These are phyloP conservation scores for Sophora flavescens DNA, from an alignment of 306 rosid species.

Conservation along the genomic window DNA sequence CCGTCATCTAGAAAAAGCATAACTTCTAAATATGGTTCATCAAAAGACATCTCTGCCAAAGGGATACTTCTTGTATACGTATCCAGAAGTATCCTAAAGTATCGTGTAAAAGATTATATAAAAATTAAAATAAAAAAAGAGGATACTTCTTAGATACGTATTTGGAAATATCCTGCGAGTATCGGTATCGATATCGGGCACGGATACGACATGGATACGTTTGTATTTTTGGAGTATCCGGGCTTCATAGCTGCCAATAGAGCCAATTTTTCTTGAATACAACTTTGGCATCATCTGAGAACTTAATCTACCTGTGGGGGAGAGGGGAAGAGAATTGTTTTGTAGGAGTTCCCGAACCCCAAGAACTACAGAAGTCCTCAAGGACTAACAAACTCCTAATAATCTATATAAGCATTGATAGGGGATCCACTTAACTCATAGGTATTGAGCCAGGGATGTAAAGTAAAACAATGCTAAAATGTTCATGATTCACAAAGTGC, in stretches of 20 bases:
- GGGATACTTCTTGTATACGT: no score
- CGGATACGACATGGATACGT: no score
- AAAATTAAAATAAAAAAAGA: no score
- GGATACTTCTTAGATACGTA: no score
- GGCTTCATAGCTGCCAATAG: conserved; percentile 36
- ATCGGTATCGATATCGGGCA: no score
- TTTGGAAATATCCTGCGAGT: no score
- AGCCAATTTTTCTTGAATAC: conserved; percentile 12
- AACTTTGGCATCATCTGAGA: background rate
- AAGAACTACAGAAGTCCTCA: conserved; percentile 23
- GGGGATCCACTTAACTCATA: conserved; percentile 8
- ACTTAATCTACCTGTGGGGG: background rate
- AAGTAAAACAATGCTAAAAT: conserved; percentile 36
- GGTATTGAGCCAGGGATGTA: conserved; percentile 3
- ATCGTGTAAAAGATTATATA: no score
- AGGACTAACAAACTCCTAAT: conserved; percentile 45
- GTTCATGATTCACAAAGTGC: background rate
- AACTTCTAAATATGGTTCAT: no score
- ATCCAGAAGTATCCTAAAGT: no score
- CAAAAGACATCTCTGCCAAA: no score
- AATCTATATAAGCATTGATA: conserved; percentile 40
- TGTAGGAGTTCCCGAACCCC: conserved; percentile 49
- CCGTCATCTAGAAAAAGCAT: no score
- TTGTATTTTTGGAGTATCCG: no score
- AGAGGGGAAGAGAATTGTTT: conserved; percentile 7